Conservation (phyloP, 1,284 basidiomycete species). For the Cutaneotrichosporon curvatum region DNA sequence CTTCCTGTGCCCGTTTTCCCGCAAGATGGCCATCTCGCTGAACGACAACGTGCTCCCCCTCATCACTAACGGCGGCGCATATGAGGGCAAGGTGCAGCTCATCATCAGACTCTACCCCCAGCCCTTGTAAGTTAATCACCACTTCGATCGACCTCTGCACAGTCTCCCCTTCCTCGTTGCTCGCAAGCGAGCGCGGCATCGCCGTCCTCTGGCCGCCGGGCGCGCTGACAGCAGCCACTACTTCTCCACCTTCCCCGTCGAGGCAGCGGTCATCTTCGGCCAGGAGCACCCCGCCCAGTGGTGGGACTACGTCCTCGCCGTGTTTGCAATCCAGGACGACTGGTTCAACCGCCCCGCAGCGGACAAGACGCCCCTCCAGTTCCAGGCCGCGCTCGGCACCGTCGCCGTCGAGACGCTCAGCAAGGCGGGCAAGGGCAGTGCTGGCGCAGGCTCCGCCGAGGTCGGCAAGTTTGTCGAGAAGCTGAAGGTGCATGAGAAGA, state of each 20-base stretch:
- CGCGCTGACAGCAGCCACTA: conserved; percentile 54
- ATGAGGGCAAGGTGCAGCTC: conserved; percentile 68
- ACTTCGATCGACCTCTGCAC: no score
- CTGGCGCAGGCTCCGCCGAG: conserved; percentile 27
- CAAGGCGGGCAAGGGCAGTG: conserved; percentile 21
- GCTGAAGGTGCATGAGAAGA: conserved; percentile 26
- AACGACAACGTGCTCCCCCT: conserved; percentile 46
- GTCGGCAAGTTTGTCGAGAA: conserved; percentile 30
- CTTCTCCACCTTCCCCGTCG: conserved; percentile 65
- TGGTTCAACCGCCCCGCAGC: conserved; percentile 63
- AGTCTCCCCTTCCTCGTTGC: background rate
- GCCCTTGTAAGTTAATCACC: conserved; percentile 51
- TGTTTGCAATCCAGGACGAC: conserved; percentile 66
- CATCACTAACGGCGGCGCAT: conserved; percentile 54
- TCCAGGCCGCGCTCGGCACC: conserved; percentile 37
- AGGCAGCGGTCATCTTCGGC: conserved; percentile 71
- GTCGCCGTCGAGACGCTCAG: conserved; percentile 42
- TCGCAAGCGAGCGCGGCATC: background rate
- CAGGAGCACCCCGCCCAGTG: conserved; percentile 65
- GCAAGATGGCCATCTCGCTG: conserved; percentile 46
- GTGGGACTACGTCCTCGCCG: conserved; percentile 65
- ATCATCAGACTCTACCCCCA: conserved; percentile 74
- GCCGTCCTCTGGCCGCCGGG: background rate
- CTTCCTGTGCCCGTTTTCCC: conserved; percentile 73
- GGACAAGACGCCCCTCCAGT: conserved; percentile 51